Conservation (phyloP, 2,329 filamentous ascomycete genomes). For the Neonectria sp. region DNA sequence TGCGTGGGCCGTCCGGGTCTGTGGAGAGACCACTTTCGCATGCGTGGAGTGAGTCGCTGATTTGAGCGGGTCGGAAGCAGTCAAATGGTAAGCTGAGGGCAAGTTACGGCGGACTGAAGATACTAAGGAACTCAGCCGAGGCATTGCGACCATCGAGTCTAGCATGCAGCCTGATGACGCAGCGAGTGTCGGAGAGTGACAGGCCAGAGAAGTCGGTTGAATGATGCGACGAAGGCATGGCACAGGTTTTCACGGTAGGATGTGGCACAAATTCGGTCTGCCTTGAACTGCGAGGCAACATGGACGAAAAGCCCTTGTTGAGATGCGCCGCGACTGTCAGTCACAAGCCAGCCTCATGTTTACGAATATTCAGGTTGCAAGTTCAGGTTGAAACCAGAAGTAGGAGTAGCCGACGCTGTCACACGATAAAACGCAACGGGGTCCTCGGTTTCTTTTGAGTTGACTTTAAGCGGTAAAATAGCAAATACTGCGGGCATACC, state of each 20-base stretch:
- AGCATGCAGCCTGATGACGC: slow-evolving; percentile 3
- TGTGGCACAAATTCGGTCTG: neutral
- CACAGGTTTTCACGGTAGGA: slow-evolving; percentile 4
- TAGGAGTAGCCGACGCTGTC: neutral
- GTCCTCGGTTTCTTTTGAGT: neutral
- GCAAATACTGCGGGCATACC: slow-evolving; percentile 17
- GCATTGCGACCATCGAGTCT: neutral
- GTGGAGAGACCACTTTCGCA: neutral
- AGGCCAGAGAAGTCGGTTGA: neutral
- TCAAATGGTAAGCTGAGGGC: slow-evolving; percentile 12
- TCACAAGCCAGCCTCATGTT: slow-evolving; percentile 1
- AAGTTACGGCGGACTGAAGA: neutral
- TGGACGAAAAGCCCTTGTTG: slow-evolving; percentile 5
- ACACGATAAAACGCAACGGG: neutral
- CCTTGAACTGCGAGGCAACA: slow-evolving; percentile 9
- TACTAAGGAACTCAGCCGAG: neutral
- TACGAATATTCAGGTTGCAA: slow-evolving; percentile 1
- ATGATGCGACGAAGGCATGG: slow-evolving; percentile 11
- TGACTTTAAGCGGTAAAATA: neutral
- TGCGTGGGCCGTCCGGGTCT: neutral
- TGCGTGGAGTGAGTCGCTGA: neutral
- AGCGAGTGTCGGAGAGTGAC: neutral
- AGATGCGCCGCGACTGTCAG: slow-evolving; percentile 2
- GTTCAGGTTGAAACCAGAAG: slow-evolving; percentile 10
- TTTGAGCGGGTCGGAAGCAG: slow-evolving; percentile 4